A percentile compares a stretch with the other conserved stretches of the same genome.
phyloP scores from a whole-genome alignment of 768 basidiomycete genomes.

The Rickenella mellea region DNA sequence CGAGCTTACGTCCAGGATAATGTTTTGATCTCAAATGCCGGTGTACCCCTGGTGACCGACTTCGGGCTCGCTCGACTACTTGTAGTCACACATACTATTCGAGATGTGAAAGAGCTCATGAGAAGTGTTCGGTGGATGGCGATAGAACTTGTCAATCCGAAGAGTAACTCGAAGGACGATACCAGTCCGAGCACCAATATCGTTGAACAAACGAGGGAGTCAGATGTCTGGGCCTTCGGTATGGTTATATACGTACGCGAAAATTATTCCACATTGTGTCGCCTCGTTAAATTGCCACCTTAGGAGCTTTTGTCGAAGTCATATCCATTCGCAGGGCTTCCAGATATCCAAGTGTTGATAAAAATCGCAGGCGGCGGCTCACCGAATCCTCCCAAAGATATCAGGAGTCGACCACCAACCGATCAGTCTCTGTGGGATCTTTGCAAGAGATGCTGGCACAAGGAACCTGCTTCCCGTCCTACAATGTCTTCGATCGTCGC shows the following conservation, averaged over 20 bases:
- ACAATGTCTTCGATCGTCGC: no score
- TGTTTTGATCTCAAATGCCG: not conserved
- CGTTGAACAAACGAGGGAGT: not conserved
- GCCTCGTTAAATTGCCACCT: no score
- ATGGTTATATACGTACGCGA: not conserved
- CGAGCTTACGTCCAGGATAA: not conserved
- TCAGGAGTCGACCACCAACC: no score
- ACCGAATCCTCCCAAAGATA: no score
- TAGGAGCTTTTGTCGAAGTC: no score
- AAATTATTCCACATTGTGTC: no score
- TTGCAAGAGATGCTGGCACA: no score
- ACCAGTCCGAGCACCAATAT: not conserved
- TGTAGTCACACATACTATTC: not conserved
- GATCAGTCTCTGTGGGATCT: no score
- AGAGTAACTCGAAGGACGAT: not conserved
- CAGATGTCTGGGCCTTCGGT: conserved; percentile 1
- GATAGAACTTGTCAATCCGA: not conserved
- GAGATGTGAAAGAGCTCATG: not conserved
- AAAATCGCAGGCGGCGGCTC: no score
- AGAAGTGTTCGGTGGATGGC: not conserved
- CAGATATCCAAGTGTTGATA: no score
- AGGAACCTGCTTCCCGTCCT: no score
- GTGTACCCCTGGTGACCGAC: not conserved
- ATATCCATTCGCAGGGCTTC: no score
- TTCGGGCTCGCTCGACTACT: not conserved